These are phyloP conservation scores for Daucus carota DNA, from an alignment of 129 eudicot genomes.

Conservation along the genomic window DNA sequence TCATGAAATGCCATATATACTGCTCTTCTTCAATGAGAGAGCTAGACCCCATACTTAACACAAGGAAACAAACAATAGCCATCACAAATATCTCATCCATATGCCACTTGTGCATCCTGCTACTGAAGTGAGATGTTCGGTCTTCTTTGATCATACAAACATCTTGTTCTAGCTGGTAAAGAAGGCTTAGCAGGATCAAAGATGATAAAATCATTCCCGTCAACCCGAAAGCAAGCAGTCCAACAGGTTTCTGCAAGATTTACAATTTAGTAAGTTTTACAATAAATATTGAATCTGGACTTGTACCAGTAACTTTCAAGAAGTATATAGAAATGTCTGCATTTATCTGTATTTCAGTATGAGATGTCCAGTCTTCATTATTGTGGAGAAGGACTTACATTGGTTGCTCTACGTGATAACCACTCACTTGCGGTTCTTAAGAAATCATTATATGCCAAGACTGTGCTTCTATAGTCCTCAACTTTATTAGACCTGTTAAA, in stretches of 20 bases:
- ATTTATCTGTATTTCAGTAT: neutral
- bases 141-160: slow-evolving; percentile 18
- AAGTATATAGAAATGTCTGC: neutral
- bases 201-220: slow-evolving; percentile 69
- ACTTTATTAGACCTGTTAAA: slow-evolving; percentile 31
- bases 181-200: slow-evolving; percentile 47
- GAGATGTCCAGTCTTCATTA: slow-evolving; percentile 7
- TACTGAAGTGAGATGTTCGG: slow-evolving; percentile 9
- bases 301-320: neutral
- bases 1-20: slow-evolving; percentile 82
- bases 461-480: slow-evolving; percentile 32
- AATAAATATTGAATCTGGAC: too few relatives aligned
- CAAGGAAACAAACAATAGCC: slow-evolving; percentile 34
- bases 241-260: slow-evolving; percentile 69
- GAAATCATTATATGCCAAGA: slow-evolving; percentile 48
- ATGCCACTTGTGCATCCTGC: slow-evolving; percentile 29
- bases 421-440: slow-evolving; percentile 61
- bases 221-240: slow-evolving; percentile 54
- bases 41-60: slow-evolving; percentile 86
- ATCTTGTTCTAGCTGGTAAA: slow-evolving; percentile 35
- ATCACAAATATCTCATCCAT: slow-evolving; percentile 37
- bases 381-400: slow-evolving; percentile 45
- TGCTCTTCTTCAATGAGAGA: slow-evolving; percentile 97
- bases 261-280: neutral
- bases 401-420: slow-evolving; percentile 76